phyloP scores from a whole-genome alignment of 2,329 filamentous ascomycete genomes.

The Gaeumannomyces tritici region DNA sequence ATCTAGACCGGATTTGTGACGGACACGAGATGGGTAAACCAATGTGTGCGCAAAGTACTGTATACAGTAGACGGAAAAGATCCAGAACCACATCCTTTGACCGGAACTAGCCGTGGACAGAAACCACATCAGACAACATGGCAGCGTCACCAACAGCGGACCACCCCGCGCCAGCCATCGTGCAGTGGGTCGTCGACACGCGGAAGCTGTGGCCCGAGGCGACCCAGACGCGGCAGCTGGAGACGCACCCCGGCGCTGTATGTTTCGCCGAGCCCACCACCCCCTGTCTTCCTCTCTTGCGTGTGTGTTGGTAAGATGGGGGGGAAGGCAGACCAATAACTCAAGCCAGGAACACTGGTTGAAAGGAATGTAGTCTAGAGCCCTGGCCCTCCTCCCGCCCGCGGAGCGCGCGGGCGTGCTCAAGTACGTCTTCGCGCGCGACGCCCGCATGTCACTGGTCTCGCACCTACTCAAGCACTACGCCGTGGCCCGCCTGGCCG shows the following conservation, averaged over 20 bases:
- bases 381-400: conserved; percentile 39
- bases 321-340: no score
- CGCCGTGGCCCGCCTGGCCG: conserved; percentile 42
- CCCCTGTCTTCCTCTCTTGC: neutral
- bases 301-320: no score
- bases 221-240: conserved; percentile 35
- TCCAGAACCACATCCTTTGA: neutral
- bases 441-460: conserved; percentile 65
- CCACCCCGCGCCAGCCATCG: conserved; percentile 23
- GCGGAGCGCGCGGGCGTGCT: conserved; percentile 49
- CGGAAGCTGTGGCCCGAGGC: conserved; percentile 46
- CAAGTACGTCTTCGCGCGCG: conserved; percentile 55
- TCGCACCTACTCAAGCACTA: conserved; percentile 68
- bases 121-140: neutral
- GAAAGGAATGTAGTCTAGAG: conserved; percentile 22
- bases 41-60: no score
- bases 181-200: conserved; percentile 56
- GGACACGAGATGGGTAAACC: neutral
- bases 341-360: neutral
- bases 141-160: neutral
- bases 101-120: neutral
- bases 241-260: conserved; percentile 13
- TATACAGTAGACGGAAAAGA: no score
- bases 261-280: neutral
- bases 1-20: neutral